A percentile compares a stretch with the other conserved stretches of the same genome.
phyloP scores from a whole-genome alignment of 2,329 filamentous ascomycete genomes.

The Fusarium secorum region DNA sequence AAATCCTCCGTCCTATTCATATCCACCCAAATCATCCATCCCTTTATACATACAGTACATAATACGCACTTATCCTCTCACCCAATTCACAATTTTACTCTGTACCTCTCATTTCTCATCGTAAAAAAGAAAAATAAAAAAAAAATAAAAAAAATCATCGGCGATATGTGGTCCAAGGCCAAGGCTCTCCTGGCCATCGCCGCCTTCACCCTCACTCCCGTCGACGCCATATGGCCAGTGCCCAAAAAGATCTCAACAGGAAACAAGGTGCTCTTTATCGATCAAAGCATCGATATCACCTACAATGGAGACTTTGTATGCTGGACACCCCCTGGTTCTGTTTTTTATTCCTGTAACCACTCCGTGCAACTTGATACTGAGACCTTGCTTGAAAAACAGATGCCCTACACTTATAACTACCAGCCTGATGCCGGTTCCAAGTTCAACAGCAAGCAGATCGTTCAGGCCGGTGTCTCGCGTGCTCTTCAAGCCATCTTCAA shows the following conservation, averaged over 20 bases:
- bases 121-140: not conserved
- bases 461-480: constrained; percentile 65
- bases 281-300: constrained; percentile 59
- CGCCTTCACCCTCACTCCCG: constrained; percentile 52
- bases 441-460: constrained; percentile 61
- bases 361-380: constrained; percentile 42
- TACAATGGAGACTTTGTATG: constrained; percentile 68
- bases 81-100: not conserved
- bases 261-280: constrained; percentile 61
- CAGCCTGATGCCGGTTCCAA: constrained; percentile 48
- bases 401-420: constrained; percentile 58
- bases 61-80: not conserved
- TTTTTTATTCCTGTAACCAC: constrained; percentile 35
- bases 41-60: not conserved
- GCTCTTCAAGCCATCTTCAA: constrained; percentile 70
- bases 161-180: constrained; percentile 43
- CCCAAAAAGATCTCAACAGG: constrained; percentile 62
- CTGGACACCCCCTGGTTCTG: constrained; percentile 48
- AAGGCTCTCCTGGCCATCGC: constrained; percentile 49
- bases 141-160: not conserved
- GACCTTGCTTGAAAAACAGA: constrained; percentile 50
- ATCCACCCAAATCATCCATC: constrained; percentile 1
- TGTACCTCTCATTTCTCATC: not conserved
- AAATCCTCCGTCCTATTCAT: constrained; percentile 8
- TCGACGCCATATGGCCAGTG: constrained; percentile 65